Conservation (phyloP, 2,329 filamentous ascomycete genomes). For the Pseudovirgaria hyperparasitica region DNA sequence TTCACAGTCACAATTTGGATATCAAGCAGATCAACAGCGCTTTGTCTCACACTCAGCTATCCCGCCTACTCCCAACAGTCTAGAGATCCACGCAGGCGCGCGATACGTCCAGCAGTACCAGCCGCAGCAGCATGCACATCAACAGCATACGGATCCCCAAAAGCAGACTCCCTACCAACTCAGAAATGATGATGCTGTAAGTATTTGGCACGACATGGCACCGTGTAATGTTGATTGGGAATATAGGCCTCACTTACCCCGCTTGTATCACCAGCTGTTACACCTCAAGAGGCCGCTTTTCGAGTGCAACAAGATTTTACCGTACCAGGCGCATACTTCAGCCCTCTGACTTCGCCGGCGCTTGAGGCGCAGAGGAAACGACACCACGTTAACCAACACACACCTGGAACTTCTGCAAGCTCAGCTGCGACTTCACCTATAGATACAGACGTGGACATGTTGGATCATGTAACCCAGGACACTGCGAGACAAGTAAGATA, state of each 20-base stretch:
- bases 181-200: slow-evolving; percentile 54
- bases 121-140: too few relatives aligned
- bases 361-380: slow-evolving; percentile 54
- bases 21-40: slow-evolving; percentile 28
- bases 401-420: slow-evolving; percentile 31
- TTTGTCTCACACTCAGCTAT: slow-evolving; percentile 47
- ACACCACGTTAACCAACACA: slow-evolving; percentile 28
- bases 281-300: slow-evolving; percentile 62
- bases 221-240: slow-evolving; percentile 11
- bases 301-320: slow-evolving; percentile 41
- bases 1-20: slow-evolving; percentile 18
- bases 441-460: slow-evolving; percentile 33
- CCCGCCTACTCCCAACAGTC: slow-evolving; percentile 69
- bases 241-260: slow-evolving; percentile 63
- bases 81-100: slow-evolving; percentile 54
- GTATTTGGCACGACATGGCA: slow-evolving; percentile 16
- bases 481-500: too few relatives aligned
- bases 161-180: slow-evolving; percentile 50
- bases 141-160: slow-evolving; percentile 38
- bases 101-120: slow-evolving; percentile 46
- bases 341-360: slow-evolving; percentile 69
- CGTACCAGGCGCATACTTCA: slow-evolving; percentile 64
- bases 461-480: slow-evolving; percentile 21
- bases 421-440: slow-evolving; percentile 36
- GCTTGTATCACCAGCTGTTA: slow-evolving; percentile 72